These are phyloP conservation scores for Aureobasidium zeae DNA, from an alignment of 2,329 filamentous ascomycete genomes.

Conservation along the genomic window DNA sequence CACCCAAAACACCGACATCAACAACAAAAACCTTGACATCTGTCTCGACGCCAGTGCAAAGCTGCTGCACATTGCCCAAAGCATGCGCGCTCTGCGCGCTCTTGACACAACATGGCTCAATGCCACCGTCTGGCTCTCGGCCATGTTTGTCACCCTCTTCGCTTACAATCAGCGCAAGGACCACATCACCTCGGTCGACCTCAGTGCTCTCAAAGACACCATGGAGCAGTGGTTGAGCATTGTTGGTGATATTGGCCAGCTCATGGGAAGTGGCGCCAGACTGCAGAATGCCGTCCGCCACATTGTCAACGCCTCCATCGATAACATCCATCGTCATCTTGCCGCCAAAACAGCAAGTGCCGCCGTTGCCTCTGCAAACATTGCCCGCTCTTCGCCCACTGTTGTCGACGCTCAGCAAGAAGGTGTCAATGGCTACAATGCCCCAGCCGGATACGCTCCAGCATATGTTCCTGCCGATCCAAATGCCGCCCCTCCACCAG, in stretches of 20 bases:
- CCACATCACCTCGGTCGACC: slow-evolving; percentile 48
- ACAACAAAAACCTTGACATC: slow-evolving; percentile 44
- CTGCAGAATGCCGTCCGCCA: slow-evolving; percentile 41
- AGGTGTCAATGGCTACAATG: slow-evolving; percentile 15
- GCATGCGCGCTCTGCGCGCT: slow-evolving; percentile 55
- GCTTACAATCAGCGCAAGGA: slow-evolving; percentile 58
- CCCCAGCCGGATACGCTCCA: slow-evolving; percentile 16
- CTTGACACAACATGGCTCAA: slow-evolving; percentile 74
- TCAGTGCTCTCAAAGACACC: slow-evolving; percentile 53
- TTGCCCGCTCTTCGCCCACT: slow-evolving; percentile 13
- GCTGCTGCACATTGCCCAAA: slow-evolving; percentile 51
- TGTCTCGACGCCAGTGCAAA: slow-evolving; percentile 58
- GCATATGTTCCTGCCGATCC: slow-evolving; percentile 11
- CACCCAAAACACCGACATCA: slow-evolving; percentile 49
- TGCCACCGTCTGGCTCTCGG: slow-evolving; percentile 60
- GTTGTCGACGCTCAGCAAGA: neutral
- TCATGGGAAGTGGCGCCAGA: slow-evolving; percentile 50
- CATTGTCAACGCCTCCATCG: slow-evolving; percentile 41
- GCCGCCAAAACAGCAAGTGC: slow-evolving; percentile 34
- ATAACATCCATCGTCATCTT: slow-evolving; percentile 38
- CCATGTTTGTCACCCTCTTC: slow-evolving; percentile 64
- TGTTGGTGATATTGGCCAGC: slow-evolving; percentile 54
- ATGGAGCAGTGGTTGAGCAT: slow-evolving; percentile 63
- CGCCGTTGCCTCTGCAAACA: slow-evolving; percentile 31
- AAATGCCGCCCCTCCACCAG: slow-evolving; percentile 19